These are phyloP conservation scores for Malassezia sympodialis DNA, from an alignment of 1,284 basidiomycete genomes.

Conservation along the genomic window DNA sequence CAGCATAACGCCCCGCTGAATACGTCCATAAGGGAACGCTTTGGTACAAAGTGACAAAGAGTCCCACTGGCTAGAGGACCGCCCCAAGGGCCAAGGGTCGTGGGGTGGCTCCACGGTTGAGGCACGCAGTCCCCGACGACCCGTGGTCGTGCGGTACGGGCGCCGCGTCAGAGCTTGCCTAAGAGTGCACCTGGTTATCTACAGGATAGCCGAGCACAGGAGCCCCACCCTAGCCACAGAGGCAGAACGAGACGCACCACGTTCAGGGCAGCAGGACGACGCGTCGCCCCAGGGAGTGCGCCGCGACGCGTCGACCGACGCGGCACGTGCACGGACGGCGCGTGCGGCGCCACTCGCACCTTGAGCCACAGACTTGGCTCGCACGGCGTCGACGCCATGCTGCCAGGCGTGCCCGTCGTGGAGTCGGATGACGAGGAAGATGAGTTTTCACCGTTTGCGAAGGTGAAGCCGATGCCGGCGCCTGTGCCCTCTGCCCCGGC, in stretches of 20 bases:
- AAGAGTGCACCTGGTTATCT: neutral
- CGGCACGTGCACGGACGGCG: conserved; percentile 19
- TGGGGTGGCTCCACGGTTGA: too few species aligned
- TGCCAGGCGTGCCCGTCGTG: conserved; percentile 22
- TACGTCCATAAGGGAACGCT: neutral
- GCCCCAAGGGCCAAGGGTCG: too few species aligned
- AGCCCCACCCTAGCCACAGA: neutral
- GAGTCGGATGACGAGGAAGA: conserved; percentile 53
- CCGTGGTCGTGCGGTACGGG: neutral
- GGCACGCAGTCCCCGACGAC: conserved; percentile 17
- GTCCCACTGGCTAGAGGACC: neutral
- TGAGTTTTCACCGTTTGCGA: conserved; percentile 55
- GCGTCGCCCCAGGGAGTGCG: too few species aligned
- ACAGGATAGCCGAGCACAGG: neutral
- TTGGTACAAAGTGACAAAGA: neutral
- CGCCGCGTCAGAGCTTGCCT: neutral
- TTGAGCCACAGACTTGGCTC: neutral
- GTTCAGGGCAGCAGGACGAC: neutral
- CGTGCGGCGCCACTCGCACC: conserved; percentile 4
- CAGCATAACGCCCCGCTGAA: neutral
- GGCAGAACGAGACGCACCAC: neutral
- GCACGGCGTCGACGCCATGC: neutral
- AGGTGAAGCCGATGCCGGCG: neutral
- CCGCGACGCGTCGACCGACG: neutral
- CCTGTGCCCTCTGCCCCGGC: neutral